Evolutionary conservation across 23 red algal genomes (phyloP).

Genomic region (Cyanidium caldarium): DNA sequence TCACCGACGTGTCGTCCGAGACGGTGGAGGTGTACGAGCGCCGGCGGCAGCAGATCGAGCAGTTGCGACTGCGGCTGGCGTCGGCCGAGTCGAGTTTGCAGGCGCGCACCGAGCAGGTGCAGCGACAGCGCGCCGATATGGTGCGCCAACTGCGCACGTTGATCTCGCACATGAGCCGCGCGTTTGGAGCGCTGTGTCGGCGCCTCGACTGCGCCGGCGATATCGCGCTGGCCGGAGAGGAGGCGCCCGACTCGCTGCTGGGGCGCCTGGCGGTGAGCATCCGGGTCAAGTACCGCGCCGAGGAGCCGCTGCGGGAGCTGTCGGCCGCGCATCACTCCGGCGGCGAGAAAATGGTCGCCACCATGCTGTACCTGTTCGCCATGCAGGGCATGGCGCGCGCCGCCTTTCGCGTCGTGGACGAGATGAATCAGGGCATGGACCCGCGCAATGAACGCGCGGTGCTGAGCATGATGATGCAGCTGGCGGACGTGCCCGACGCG

Average conservation of each 20-base stretch:
- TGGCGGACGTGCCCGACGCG: conserved; percentile 19
- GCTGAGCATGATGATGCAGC: conserved; percentile 75
- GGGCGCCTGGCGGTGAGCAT: conserved; percentile 45
- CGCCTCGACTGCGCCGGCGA: conserved; percentile 63
- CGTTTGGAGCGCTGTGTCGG: conserved; percentile 41
- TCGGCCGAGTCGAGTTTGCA: background rate
- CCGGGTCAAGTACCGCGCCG: conserved; percentile 67
- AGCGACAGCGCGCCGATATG: conserved; percentile 24
- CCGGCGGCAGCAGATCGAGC: conserved; percentile 37
- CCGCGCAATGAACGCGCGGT: conserved; percentile 62
- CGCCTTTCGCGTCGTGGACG: conserved; percentile 80
- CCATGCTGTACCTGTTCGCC: conserved; percentile 44
- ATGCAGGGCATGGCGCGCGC: conserved; percentile 13
- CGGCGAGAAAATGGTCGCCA: conserved; percentile 93
- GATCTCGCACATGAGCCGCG: conserved; percentile 23
- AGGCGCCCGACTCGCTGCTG: too few species aligned
- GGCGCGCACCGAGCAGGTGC: conserved; percentile 10
- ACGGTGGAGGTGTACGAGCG: conserved; percentile 39
- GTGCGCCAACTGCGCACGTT: conserved; percentile 18
- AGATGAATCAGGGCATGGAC: conserved; percentile 99
- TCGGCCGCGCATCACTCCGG: conserved; percentile 50
- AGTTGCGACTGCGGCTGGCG: conserved; percentile 14
- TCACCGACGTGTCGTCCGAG: conserved; percentile 15
- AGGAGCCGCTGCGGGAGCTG: conserved; percentile 29
- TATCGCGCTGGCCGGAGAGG: conserved; percentile 29